These are phyloP conservation scores for Phytopythium chamaehyphon DNA, from an alignment of 352 stramenopile genomes.

Conservation along the genomic window DNA sequence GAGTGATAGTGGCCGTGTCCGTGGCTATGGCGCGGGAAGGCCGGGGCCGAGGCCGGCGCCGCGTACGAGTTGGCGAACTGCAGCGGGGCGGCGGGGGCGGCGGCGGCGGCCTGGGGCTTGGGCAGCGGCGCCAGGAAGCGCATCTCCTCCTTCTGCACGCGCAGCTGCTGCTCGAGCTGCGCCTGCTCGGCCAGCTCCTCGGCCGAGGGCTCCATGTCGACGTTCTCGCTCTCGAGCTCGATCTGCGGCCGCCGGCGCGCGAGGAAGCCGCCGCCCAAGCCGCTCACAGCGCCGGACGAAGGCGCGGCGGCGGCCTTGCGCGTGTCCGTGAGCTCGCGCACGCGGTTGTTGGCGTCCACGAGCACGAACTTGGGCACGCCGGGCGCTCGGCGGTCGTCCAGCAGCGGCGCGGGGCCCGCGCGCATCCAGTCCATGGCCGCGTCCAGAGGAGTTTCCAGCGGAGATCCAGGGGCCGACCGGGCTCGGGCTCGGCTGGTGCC, in stretches of 20 bases:
- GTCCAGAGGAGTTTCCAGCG: neutral
- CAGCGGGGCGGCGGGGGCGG: too few species aligned
- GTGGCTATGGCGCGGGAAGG: conserved; percentile 9
- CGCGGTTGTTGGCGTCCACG: conserved; percentile 68
- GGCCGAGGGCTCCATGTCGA: conserved; percentile 39
- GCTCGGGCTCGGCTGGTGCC: neutral
- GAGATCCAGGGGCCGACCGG: neutral
- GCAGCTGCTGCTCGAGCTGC: conserved; percentile 69
- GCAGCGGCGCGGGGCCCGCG: conserved; percentile 19
- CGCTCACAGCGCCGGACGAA: conserved; percentile 6
- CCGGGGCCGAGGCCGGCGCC: conserved; percentile 32
- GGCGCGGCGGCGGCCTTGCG: conserved; percentile 20
- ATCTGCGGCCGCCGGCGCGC: conserved; percentile 3
- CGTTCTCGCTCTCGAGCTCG: conserved; percentile 5
- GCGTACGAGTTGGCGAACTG: conserved; percentile 59
- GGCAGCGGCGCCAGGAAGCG: conserved; percentile 48
- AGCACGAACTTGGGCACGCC: conserved; percentile 57
- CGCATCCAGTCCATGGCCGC: conserved; percentile 59
- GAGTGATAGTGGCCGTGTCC: conserved; percentile 11
- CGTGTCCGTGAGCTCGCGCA: conserved; percentile 57
- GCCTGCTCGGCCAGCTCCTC: conserved; percentile 56
- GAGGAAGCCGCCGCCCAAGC: conserved; percentile 17
- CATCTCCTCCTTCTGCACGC: conserved; percentile 77
- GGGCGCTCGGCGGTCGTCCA: conserved; percentile 4
- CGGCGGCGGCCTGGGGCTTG: conserved; percentile 21